Percentiles rank a stretch among this genome's conserved stretches.
Conservation (phyloP, 148 eudicot species). For the Heliosperma pusillum region DNA sequence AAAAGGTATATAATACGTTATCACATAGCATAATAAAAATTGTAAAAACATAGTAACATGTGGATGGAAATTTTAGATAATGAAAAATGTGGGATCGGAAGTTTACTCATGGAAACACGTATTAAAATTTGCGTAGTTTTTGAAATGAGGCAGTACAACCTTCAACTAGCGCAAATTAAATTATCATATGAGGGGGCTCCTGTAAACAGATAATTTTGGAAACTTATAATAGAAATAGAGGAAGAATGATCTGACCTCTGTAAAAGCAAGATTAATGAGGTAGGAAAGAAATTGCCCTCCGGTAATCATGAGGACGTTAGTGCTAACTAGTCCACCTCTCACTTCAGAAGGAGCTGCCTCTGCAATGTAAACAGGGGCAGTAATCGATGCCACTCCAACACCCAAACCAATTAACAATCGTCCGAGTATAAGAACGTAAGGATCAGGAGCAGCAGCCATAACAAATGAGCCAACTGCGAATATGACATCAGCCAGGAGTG, state of each 20-base stretch:
- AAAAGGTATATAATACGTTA: too few relatives aligned
- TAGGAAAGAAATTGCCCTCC: conserved; percentile 95
- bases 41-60: too few relatives aligned
- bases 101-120: too few relatives aligned
- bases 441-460: conserved; percentile 90
- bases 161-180: neutral
- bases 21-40: too few relatives aligned
- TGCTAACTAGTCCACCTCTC: conserved; percentile 87
- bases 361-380: conserved; percentile 89
- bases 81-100: too few relatives aligned
- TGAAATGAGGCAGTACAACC: neutral
- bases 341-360: conserved; percentile 85
- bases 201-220: neutral
- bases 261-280: conserved; percentile 88
- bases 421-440: conserved; percentile 80
- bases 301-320: conserved; percentile 90
- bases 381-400: conserved; percentile 84
- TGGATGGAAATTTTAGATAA: too few relatives aligned
- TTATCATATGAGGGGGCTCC: neutral
- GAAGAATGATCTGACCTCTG: conserved; percentile 62
- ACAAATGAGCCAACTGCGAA: conserved; percentile 64
- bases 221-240: neutral
- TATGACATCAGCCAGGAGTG: conserved; percentile 66
- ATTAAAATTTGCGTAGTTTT: neutral
- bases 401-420: conserved; percentile 81